phyloP scores from a whole-genome alignment of 345 rosid genomes.

The Ailanthus altissimus region DNA sequence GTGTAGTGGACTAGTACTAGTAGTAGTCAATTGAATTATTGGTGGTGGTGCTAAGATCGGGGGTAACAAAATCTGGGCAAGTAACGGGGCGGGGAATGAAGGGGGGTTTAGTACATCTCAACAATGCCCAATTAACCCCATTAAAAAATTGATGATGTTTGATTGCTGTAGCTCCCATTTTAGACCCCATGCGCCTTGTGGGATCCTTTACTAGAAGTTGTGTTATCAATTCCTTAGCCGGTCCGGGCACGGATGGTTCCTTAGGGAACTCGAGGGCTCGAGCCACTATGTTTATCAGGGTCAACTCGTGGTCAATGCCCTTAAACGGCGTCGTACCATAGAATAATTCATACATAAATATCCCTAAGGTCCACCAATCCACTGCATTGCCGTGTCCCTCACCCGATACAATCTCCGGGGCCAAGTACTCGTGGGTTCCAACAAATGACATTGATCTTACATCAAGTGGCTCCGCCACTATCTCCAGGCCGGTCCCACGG shows the following conservation, averaged over 20 bases:
- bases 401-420: slow-evolving; percentile 63
- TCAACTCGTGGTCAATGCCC: slow-evolving; percentile 55
- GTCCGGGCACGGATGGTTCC: slow-evolving; percentile 45
- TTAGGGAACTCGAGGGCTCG: slow-evolving; percentile 65
- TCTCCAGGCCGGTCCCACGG: slow-evolving; percentile 39
- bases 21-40: slow-evolving; percentile 47
- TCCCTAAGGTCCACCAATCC: slow-evolving; percentile 76
- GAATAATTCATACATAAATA: slow-evolving; percentile 58
- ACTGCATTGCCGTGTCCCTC: slow-evolving; percentile 73
- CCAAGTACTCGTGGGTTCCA: slow-evolving; percentile 67
- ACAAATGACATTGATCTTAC: slow-evolving; percentile 67
- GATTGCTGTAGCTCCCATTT: slow-evolving; percentile 54
- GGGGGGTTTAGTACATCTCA: slow-evolving; percentile 59
- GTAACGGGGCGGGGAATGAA: slow-evolving; percentile 33
- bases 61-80: slow-evolving; percentile 8
- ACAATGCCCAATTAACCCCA: slow-evolving; percentile 63
- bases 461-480: slow-evolving; percentile 61
- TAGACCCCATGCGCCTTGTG: slow-evolving; percentile 49
- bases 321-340: slow-evolving; percentile 60
- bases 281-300: slow-evolving; percentile 63
- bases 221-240: slow-evolving; percentile 54
- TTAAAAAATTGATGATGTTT: slow-evolving; percentile 54
- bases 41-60: not conserved
- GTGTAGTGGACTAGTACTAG: too few species aligned
- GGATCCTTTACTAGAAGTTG: slow-evolving; percentile 62